Percentiles rank a stretch among this genome's conserved stretches.
These are phyloP conservation scores for Pseudozyma pruni DNA, from an alignment of 1,284 basidiomycete species.

Conservation along the genomic window DNA sequence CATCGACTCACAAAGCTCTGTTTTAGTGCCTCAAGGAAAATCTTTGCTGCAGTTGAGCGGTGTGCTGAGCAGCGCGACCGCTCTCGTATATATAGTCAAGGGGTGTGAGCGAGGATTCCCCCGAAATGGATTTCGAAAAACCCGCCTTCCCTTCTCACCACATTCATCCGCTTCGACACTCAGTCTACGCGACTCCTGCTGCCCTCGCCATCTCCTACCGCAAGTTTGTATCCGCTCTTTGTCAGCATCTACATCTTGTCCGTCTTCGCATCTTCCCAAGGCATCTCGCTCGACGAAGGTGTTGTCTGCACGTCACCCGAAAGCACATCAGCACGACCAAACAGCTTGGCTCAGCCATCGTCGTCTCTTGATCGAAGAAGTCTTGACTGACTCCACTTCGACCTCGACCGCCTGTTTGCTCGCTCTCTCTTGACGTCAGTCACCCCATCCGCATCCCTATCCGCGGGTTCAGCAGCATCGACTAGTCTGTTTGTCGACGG, in stretches of 20 bases:
- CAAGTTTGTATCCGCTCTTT: conserved; percentile 21
- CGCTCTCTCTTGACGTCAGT: conserved; percentile 12
- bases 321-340: conserved; percentile 22
- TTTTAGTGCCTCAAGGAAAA: conserved; percentile 11
- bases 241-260: conserved; percentile 16
- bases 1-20: conserved; percentile 16
- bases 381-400: conserved; percentile 43
- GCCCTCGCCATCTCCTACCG: conserved; percentile 9
- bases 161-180: conserved; percentile 49
- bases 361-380: conserved; percentile 35
- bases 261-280: conserved; percentile 12
- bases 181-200: conserved; percentile 46
- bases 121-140: conserved; percentile 27
- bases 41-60: conserved; percentile 19
- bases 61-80: neutral
- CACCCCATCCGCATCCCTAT: neutral
- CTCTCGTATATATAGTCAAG: conserved; percentile 34
- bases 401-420: conserved; percentile 14
- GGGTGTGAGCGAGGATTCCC: conserved; percentile 20
- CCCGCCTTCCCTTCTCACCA: conserved; percentile 46
- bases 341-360: conserved; percentile 6
- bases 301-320: conserved; percentile 11
- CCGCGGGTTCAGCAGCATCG: conserved; percentile 28
- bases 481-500: conserved; percentile 46
- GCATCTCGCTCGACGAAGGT: conserved; percentile 5